These are phyloP conservation scores for Noccaea caerulescens DNA, from an alignment of 345 rosid species.

Conservation along the genomic window DNA sequence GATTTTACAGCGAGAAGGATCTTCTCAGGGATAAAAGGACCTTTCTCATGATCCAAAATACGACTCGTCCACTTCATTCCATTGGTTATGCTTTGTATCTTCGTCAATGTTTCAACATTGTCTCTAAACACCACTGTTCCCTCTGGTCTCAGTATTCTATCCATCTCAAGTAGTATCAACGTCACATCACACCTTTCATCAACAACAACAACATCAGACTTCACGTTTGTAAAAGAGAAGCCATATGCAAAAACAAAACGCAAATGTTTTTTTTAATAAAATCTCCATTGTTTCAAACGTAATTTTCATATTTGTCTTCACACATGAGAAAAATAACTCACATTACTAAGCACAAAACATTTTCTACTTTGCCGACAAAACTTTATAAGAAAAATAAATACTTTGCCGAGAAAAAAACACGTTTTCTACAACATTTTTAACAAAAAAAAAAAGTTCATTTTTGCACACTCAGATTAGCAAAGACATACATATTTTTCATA, in stretches of 20 bases:
- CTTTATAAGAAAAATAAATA: no score
- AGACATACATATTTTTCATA: background rate
- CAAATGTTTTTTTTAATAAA: background rate
- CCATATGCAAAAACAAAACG: background rate
- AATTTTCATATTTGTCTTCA: no score
- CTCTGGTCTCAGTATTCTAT: conserved; percentile 90
- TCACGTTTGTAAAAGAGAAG: background rate
- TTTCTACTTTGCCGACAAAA: no score
- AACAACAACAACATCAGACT: conserved; percentile 24
- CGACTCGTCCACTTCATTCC: conserved; percentile 95
- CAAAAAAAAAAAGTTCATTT: background rate
- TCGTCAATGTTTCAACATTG: conserved; percentile 75
- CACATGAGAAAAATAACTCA: background rate
- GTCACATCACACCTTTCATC: conserved; percentile 76
- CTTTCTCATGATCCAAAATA: conserved; percentile 90
- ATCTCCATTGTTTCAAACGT: background rate
- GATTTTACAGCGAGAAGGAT: conserved; percentile 82
- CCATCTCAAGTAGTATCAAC: conserved; percentile 91
- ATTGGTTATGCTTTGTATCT: conserved; percentile 72
- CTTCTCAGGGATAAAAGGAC: conserved; percentile 97
- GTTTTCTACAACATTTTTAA: no score
- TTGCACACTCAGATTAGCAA: background rate
- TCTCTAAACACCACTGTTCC: conserved; percentile 94
- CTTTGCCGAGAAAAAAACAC: no score
- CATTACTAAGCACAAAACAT: no score